Conservation (phyloP, 495 filamentous ascomycete genomes). For the Achaetomiella virescens region DNA sequence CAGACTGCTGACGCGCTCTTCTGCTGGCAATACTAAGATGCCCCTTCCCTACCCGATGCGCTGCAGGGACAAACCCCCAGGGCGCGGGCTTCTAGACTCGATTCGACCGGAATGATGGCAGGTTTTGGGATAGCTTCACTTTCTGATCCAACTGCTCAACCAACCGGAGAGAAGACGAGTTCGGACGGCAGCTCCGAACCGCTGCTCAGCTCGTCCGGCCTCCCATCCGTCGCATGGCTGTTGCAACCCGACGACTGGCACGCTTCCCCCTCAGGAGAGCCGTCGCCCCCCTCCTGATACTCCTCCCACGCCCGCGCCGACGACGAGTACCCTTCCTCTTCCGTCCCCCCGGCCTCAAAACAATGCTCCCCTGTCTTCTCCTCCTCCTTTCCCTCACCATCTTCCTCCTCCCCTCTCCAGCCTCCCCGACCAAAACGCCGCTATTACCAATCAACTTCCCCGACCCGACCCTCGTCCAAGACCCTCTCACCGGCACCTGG, state of each 20-base stretch:
- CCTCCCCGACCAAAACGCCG: background rate
- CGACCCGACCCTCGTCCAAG: constrained; percentile 31
- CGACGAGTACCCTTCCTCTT: too few relatives aligned
- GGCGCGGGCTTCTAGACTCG: too few relatives aligned
- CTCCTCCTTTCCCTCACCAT: background rate
- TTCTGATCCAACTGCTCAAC: too few relatives aligned
- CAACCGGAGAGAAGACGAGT: too few relatives aligned
- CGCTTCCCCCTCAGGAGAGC: background rate
- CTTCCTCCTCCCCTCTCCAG: background rate
- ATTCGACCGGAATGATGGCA: too few relatives aligned
- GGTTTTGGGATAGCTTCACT: too few relatives aligned
- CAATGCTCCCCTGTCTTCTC: background rate
- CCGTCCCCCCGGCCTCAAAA: background rate
- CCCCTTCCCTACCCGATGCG: too few relatives aligned
- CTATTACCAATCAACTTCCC: constrained; percentile 28
- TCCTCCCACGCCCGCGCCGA: background rate
- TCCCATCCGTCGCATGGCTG: background rate
- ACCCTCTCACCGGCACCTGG: constrained; percentile 24
- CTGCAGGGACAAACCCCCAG: too few relatives aligned
- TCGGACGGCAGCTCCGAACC: background rate
- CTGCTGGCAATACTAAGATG: too few relatives aligned
- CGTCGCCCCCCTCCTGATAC: background rate
- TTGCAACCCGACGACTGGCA: background rate
- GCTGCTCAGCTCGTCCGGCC: background rate
- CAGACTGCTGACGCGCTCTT: too few relatives aligned